Evolutionary conservation across 768 basidiomycete species (phyloP), one percentile per base, ranked within the genome.

Genomic region (Suillus placidus): DNA sequence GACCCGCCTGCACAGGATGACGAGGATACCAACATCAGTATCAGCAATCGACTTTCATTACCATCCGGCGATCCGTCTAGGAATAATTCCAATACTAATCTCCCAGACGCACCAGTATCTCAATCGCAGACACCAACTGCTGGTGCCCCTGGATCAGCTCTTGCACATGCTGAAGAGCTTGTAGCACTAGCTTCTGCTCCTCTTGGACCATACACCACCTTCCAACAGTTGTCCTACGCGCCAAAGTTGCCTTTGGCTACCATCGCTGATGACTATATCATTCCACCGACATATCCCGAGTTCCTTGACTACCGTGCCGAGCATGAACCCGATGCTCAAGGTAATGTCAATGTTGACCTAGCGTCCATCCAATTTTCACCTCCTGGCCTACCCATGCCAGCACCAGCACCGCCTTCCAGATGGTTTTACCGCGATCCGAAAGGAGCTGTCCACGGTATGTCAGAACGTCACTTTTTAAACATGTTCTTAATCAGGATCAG

Each of bases 381-480:
- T 3, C 92, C 93, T 20, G 93, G 93, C 34, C 80, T 93, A 61
- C 92, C 92, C 52, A 83, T 88, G 62, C 93, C 92, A 26, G 80
- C 84, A 38, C 86, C 87, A 18, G 82, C 82, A 4, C 84, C 87
- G 38, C 92, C 93, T 6, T 86, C 88, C 0, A 87, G 82, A 71
- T 95, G 93, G 93, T 91, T 82, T 73, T 95, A 95, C 72, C 83
- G 88, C 61, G 93, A 95, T 74, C 93, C 93, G 9, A 94, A 92
- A 77, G 86, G 86, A 58, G 81, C 89, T 57, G 80, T 93, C 35
- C 93, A 93, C 77, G 93, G 93, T 92, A 68, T 72, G 87, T 76
- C 32, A 6, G 30, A 20, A 57, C 47, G 42, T 65, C 38, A 51
- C 26, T 37, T 51, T 52, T 58, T 37, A 30, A 51, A 32, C 55